Evolutionary conservation across 805 yeast genomes (phyloP).

Genomic region (Blastobotrys peoriensis): DNA sequence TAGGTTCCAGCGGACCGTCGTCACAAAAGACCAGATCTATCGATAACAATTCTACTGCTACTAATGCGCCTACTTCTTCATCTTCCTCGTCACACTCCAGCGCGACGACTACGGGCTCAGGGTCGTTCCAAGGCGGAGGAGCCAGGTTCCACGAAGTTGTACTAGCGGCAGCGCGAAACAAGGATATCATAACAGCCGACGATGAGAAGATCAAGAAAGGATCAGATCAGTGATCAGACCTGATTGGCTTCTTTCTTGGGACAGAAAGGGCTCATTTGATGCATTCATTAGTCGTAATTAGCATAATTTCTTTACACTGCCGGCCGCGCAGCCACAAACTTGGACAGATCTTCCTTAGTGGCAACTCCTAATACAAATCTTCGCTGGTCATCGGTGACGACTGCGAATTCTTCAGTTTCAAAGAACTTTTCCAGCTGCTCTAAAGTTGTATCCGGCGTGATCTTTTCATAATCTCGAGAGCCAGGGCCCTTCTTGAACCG

Average conservation of each 20-base stretch:
- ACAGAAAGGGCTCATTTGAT: background rate
- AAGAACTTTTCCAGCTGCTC: conserved; percentile 49
- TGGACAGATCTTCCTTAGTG: conserved; percentile 42
- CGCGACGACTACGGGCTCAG: conserved; percentile 3
- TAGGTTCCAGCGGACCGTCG: no score
- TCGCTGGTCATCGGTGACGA: conserved; percentile 48
- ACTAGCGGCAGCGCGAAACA: conserved; percentile 57
- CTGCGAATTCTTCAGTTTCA: conserved; percentile 45
- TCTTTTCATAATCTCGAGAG: conserved; percentile 31
- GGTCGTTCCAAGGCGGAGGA: conserved; percentile 7
- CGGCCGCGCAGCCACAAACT: conserved; percentile 41
- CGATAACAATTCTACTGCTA: no score
- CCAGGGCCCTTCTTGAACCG: conserved; percentile 26
- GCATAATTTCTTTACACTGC: no score
- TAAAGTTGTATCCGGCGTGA: conserved; percentile 51
- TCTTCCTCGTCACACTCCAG: conserved; percentile 4
- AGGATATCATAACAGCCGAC: conserved; percentile 33
- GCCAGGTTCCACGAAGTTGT: conserved; percentile 58
- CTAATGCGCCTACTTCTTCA: conserved; percentile 3
- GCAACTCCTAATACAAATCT: conserved; percentile 55
- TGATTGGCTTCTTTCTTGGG: no score
- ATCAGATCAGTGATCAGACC: no score
- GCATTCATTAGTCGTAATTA: no score
- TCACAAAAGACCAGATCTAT: no score
- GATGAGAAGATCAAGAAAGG: no score